Percentiles rank a stretch among this genome's conserved stretches.
phyloP scores from a whole-genome alignment of 208 protist species.

The Trypanosoma conorhini region DNA sequence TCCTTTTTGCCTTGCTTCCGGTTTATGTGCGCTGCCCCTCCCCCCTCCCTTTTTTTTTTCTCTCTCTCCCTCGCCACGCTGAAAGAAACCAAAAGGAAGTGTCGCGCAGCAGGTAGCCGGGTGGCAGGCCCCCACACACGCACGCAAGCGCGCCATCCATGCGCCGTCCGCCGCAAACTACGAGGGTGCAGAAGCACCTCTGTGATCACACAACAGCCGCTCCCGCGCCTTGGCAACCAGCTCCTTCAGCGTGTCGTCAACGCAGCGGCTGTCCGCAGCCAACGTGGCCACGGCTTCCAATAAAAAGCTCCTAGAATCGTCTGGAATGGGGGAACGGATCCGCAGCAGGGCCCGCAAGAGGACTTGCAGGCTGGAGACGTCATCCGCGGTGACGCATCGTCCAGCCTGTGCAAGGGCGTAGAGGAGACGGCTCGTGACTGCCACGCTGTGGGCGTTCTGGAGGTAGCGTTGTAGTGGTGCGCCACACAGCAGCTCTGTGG shows the following conservation, averaged over 20 bases:
- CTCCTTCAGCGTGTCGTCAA: constrained; percentile 17
- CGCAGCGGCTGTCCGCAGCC: constrained; percentile 8
- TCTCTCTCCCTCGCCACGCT: not conserved
- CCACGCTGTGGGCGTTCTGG: constrained; percentile 12
- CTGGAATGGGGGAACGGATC: not conserved
- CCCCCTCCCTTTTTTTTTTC: too few species aligned
- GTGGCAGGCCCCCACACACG: not conserved
- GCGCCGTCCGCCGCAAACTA: not conserved
- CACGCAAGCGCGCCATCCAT: not conserved
- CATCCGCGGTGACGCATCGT: constrained; percentile 8
- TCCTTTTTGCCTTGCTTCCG: not conserved
- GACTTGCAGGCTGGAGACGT: constrained; percentile 8
- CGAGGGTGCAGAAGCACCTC: not conserved
- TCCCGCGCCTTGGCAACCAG: constrained; percentile 18
- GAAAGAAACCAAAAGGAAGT: not conserved
- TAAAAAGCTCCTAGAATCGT: constrained; percentile 20
- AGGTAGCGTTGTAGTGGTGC: constrained; percentile 21
- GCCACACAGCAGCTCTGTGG: constrained; percentile 20
- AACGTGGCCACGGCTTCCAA: constrained; percentile 24
- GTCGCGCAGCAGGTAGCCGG: not conserved
- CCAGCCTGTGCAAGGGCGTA: constrained; percentile 25
- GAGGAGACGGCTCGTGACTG: constrained; percentile 22
- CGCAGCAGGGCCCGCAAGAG: constrained; percentile 12
- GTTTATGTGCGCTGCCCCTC: too few species aligned
- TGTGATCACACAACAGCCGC: constrained; percentile 1